phyloP scores from a whole-genome alignment of 371 early-diverging fungal genomes.

The Mucor saturninus region DNA sequence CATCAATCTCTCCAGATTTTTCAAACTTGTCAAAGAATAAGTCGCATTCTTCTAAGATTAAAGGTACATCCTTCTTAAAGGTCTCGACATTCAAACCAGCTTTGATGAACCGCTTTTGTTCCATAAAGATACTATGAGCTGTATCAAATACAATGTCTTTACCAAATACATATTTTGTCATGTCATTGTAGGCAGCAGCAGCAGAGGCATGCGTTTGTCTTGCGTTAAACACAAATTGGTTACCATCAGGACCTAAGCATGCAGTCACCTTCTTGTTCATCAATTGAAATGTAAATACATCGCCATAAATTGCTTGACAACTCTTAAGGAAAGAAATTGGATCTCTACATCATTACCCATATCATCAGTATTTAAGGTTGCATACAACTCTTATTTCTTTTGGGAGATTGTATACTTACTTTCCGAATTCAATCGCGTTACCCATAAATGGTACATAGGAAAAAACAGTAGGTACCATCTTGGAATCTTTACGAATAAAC shows the following conservation, averaged over 20 bases:
- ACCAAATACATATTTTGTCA: conserved; percentile 97
- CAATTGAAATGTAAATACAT: conserved; percentile 92
- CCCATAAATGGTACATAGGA: conserved; percentile 92
- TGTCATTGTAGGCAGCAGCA: conserved; percentile 90
- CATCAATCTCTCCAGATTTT: conserved; percentile 50
- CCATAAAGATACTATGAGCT: conserved; percentile 90
- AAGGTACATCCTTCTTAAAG: conserved; percentile 86
- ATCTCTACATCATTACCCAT: conserved; percentile 40
- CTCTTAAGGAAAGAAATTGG: conserved; percentile 86
- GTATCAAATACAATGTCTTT: conserved; percentile 95
- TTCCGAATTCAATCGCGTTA: conserved; percentile 85
- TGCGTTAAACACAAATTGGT: conserved; percentile 94
- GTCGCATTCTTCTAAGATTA: conserved; percentile 81
- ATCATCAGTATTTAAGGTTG: too few relatives aligned
- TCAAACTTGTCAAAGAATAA: conserved; percentile 66
- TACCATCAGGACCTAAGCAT: conserved; percentile 92
- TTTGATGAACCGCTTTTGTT: conserved; percentile 97
- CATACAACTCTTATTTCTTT: background rate
- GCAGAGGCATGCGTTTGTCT: conserved; percentile 88
- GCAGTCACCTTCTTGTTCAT: conserved; percentile 91
- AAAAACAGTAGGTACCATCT: conserved; percentile 82
- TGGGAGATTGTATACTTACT: conserved; percentile 36
- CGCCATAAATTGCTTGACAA: conserved; percentile 77
- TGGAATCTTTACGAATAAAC: conserved; percentile 58
- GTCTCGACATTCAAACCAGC: conserved; percentile 84